Percentiles rank a stretch among this genome's conserved stretches.
These are phyloP conservation scores for Tulasnella sp. DNA, from an alignment of 768 basidiomycete species.

Conservation along the genomic window DNA sequence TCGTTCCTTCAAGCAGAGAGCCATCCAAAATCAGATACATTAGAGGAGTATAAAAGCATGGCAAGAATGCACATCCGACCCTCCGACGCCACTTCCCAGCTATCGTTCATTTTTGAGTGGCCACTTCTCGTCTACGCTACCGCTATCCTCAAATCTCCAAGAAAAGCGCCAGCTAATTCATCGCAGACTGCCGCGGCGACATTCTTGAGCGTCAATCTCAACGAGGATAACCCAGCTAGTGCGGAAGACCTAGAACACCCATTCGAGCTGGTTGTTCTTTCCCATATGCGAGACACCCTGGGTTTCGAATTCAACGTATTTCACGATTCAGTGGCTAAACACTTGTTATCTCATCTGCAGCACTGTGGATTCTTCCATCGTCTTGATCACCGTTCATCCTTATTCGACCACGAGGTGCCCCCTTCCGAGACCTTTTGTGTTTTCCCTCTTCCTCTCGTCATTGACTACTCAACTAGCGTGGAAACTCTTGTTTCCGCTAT, in stretches of 20 bases:
- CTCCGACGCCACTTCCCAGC: conserved; percentile 39
- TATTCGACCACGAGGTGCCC: conserved; percentile 46
- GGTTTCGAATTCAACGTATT: conserved; percentile 61
- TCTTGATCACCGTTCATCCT: conserved; percentile 45
- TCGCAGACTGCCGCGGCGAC: background rate
- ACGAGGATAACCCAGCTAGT: conserved; percentile 38
- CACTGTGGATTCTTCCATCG: conserved; percentile 65
- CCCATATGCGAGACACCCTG: conserved; percentile 64
- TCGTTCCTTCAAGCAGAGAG: conserved; percentile 52
- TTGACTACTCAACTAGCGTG: conserved; percentile 73
- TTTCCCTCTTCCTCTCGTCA: conserved; percentile 70
- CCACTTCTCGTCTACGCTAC: conserved; percentile 64
- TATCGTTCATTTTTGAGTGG: conserved; percentile 69
- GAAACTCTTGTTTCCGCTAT: conserved; percentile 72
- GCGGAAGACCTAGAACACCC: conserved; percentile 47
- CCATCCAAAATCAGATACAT: conserved; percentile 51
- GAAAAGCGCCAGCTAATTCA: conserved; percentile 35
- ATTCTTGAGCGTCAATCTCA: conserved; percentile 49
- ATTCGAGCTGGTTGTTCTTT: conserved; percentile 61
- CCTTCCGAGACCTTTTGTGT: conserved; percentile 51
- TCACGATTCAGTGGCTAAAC: conserved; percentile 56
- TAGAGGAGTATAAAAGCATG: conserved; percentile 52
- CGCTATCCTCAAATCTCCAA: conserved; percentile 56
- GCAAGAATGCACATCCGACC: background rate
- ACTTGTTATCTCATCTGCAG: conserved; percentile 63